Percentiles rank a stretch among this genome's conserved stretches.
Evolutionary conservation across 116 monocot species (phyloP).

Genomic region (Dioscorea cayenensis): DNA sequence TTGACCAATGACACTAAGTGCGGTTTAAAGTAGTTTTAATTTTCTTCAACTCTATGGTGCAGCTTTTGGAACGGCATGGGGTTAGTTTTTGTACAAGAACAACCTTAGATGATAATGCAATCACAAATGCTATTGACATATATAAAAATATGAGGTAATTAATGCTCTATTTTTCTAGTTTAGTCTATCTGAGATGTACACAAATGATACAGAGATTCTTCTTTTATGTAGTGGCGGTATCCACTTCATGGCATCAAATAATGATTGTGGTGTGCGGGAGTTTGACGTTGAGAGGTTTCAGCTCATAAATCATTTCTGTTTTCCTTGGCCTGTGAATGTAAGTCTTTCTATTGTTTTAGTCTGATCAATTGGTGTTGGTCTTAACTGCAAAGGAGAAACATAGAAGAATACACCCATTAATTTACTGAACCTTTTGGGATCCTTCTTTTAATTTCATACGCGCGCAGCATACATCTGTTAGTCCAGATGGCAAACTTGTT

Average conservation of each 20-base stretch:
- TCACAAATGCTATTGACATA: slow-evolving; percentile 62
- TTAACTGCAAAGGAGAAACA: not conserved
- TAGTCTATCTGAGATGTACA: not conserved
- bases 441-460: slow-evolving; percentile 2
- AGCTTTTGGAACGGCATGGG: slow-evolving; percentile 40
- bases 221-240: slow-evolving; percentile 34
- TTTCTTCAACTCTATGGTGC: slow-evolving; percentile 7
- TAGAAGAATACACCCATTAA: not conserved
- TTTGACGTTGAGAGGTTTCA: slow-evolving; percentile 60
- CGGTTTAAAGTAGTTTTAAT: not conserved
- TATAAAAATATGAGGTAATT: slow-evolving; percentile 33
- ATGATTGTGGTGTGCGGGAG: slow-evolving; percentile 46
- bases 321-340: slow-evolving; percentile 77
- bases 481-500: slow-evolving; percentile 59
- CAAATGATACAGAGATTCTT: not conserved
- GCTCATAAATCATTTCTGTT: slow-evolving; percentile 56
- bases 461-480: slow-evolving; percentile 48
- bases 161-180: not conserved
- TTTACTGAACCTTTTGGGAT: not conserved
- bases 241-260: slow-evolving; percentile 58
- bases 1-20: not conserved
- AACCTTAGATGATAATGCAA: slow-evolving; percentile 59
- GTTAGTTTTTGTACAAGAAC: slow-evolving; percentile 59
- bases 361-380: not conserved
- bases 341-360: slow-evolving; percentile 7